Percentiles rank a stretch among this genome's conserved stretches.
Evolutionary conservation across 371 early-diverging fungal genomes (phyloP).

Genomic region (Mucor racemosus): DNA sequence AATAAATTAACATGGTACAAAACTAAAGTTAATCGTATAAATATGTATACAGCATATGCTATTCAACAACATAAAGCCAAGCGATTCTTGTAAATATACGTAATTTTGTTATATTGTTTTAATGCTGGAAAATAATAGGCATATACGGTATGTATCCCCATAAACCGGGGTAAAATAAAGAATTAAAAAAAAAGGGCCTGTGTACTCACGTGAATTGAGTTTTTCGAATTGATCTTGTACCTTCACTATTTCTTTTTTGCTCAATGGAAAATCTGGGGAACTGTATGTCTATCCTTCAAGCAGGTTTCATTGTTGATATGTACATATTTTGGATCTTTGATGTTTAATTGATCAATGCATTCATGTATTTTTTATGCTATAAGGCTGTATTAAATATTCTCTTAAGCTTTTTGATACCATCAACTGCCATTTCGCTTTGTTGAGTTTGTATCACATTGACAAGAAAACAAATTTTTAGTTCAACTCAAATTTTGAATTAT

Average conservation of each 20-base stretch:
- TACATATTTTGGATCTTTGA: no score
- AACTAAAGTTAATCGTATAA: neutral
- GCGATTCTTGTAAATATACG: neutral
- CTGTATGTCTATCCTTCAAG: neutral
- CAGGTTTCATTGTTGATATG: neutral
- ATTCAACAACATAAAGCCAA: neutral
- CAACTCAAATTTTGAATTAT: neutral
- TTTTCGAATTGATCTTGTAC: neutral
- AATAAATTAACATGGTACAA: neutral
- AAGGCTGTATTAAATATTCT: no score
- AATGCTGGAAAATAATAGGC: neutral
- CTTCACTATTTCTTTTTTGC: neutral
- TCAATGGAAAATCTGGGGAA: neutral
- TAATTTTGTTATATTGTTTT: no score
- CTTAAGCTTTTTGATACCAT: neutral
- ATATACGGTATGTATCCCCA: constrained; percentile 10
- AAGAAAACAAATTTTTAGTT: constrained; percentile 4
- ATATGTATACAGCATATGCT: neutral
- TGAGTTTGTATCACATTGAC: constrained; percentile 7
- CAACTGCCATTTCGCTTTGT: neutral
- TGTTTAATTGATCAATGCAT: no score
- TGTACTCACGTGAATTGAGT: constrained; percentile 15
- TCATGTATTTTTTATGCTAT: no score
- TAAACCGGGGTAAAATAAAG: constrained; percentile 7
- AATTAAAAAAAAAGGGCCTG: neutral